These are phyloP conservation scores for Populus hybrid DNA, from an alignment of 441 rosid genomes.

Conservation along the genomic window DNA sequence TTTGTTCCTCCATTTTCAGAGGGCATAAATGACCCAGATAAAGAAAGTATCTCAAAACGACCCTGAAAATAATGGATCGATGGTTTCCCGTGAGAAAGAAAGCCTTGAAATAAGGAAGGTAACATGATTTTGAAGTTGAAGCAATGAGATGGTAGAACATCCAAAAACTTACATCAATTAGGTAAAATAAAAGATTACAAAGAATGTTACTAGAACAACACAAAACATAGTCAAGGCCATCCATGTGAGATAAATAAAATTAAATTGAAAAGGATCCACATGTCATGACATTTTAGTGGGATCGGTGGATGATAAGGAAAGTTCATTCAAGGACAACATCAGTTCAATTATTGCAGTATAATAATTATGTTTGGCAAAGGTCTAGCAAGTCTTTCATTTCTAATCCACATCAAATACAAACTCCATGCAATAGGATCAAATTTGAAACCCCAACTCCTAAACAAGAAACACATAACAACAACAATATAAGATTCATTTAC, in stretches of 20 bases:
- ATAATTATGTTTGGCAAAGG: neutral
- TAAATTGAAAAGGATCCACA: too few species aligned
- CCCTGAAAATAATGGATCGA: constrained; percentile 47
- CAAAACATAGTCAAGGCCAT: neutral
- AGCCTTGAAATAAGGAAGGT: neutral
- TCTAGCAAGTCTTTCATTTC: neutral
- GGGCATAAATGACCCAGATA: constrained; percentile 86
- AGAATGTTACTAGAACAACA: neutral
- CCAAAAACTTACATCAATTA: neutral
- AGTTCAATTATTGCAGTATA: neutral
- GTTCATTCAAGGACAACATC: neutral
- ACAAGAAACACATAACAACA: neutral
- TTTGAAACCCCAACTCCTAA: neutral
- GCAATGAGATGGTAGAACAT: neutral
- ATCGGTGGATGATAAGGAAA: too few species aligned
- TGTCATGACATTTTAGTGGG: neutral
- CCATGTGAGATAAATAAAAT: neutral
- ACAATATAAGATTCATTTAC: neutral
- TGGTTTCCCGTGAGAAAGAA: neutral
- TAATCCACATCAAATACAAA: neutral
- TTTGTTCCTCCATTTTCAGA: constrained; percentile 68
- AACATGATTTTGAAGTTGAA: neutral
- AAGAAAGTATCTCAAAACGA: constrained; percentile 88
- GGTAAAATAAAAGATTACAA: neutral
- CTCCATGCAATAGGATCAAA: neutral